Percentiles rank a stretch among this genome's conserved stretches.
Evolutionary conservation across 169 alveolate species (phyloP).

Genomic region (Babesia bigemina): DNA sequence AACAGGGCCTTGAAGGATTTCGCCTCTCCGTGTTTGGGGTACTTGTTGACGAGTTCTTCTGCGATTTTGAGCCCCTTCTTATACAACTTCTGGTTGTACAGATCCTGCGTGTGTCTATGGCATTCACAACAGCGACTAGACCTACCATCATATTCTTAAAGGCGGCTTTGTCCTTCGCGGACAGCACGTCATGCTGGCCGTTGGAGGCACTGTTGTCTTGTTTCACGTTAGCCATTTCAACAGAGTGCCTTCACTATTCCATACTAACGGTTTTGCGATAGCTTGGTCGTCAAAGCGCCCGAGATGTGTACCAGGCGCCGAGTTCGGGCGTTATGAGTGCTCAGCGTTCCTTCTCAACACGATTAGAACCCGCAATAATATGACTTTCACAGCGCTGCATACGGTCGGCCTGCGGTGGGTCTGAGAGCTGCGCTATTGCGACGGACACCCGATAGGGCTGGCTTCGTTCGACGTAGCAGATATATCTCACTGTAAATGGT

Average conservation of each 20-base stretch:
- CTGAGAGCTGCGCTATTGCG: too few relatives aligned
- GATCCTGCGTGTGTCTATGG: constrained; percentile 8
- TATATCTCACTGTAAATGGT: too few relatives aligned
- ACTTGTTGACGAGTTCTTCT: constrained; percentile 31
- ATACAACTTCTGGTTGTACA: constrained; percentile 41
- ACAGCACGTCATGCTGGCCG: neutral
- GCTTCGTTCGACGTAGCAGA: too few relatives aligned
- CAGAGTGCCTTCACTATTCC: neutral
- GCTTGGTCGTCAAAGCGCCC: neutral
- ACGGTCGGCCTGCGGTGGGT: too few relatives aligned
- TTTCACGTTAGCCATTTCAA: constrained; percentile 4
- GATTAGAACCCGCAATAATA: too few relatives aligned
- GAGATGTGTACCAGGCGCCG: too few relatives aligned
- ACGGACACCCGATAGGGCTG: too few relatives aligned
- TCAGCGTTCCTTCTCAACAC: too few relatives aligned
- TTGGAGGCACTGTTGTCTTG: neutral
- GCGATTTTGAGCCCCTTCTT: constrained; percentile 52
- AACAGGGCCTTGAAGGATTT: constrained; percentile 49
- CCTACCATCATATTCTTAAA: constrained; percentile 62
- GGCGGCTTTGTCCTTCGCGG: constrained; percentile 38
- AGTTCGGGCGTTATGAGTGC: too few relatives aligned
- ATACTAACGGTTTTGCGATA: neutral
- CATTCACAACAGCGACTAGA: too few relatives aligned
- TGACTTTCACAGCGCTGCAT: too few relatives aligned
- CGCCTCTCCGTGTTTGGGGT: constrained; percentile 61